These are phyloP conservation scores for Paradendryphiella salina DNA, from an alignment of 2,329 filamentous ascomycete genomes.

Conservation along the genomic window DNA sequence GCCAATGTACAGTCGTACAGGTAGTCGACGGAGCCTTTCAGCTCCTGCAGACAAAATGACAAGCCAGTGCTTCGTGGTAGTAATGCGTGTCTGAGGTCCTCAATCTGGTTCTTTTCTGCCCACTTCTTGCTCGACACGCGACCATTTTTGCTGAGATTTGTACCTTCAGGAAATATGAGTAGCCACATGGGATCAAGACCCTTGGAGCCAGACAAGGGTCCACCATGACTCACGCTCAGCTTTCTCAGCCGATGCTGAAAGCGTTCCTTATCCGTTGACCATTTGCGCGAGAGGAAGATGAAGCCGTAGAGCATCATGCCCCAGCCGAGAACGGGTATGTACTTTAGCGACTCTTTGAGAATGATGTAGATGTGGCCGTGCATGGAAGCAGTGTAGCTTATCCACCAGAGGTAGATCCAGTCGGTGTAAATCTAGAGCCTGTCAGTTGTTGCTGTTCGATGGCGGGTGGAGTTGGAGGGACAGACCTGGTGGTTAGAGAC, in stretches of 20 bases:
- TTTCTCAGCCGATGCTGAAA: constrained; percentile 74
- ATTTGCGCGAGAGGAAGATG: constrained; percentile 92
- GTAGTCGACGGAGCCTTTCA: constrained; percentile 74
- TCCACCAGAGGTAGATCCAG: constrained; percentile 95
- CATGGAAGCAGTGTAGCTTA: constrained; percentile 75
- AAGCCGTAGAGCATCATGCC: constrained; percentile 88
- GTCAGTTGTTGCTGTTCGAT: constrained; percentile 14
- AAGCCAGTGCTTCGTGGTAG: constrained; percentile 80
- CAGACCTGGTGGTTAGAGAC: constrained; percentile 78
- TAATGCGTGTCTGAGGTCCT: constrained; percentile 71
- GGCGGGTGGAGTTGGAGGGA: neutral
- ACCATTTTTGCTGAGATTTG: constrained; percentile 76
- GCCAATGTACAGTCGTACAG: constrained; percentile 93
- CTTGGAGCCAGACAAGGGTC: constrained; percentile 46
- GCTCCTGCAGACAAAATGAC: constrained; percentile 76
- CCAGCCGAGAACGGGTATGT: constrained; percentile 76
- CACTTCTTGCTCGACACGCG: constrained; percentile 70
- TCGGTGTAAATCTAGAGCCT: constrained; percentile 73
- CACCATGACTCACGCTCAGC: constrained; percentile 58
- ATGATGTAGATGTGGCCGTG: constrained; percentile 90
- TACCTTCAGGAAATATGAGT: constrained; percentile 84
- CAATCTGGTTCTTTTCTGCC: constrained; percentile 72
- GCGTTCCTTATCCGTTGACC: constrained; percentile 75
- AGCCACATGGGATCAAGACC: constrained; percentile 84
- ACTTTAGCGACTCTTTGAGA: constrained; percentile 82